phyloP scores from a whole-genome alignment of 2,329 filamentous ascomycete species.

The Penicillium janthinellum region DNA sequence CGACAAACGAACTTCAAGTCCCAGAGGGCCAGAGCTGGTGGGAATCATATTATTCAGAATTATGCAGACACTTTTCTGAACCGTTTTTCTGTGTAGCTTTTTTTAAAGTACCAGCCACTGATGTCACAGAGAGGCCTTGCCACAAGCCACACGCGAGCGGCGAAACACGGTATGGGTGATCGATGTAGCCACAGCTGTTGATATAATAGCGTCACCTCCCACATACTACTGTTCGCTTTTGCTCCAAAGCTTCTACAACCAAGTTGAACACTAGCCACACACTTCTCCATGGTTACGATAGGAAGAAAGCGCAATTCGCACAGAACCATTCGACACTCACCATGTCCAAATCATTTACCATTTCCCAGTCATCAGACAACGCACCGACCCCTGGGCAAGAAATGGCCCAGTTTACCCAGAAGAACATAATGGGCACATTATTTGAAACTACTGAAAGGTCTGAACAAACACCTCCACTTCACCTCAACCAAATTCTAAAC shows the following conservation, averaged over 20 bases:
- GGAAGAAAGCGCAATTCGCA: neutral
- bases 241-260: neutral
- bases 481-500: neutral
- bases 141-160: neutral
- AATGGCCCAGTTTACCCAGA: slow-evolving; percentile 98
- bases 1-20: neutral
- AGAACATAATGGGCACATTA: slow-evolving; percentile 97
- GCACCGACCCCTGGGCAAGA: slow-evolving; percentile 13
- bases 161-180: neutral
- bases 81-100: neutral
- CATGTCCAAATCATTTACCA: slow-evolving; percentile 9
- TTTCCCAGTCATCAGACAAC: slow-evolving; percentile 2
- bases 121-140: slow-evolving; percentile 11
- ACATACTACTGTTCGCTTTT: neutral
- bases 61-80: neutral
- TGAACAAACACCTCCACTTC: slow-evolving; percentile 6
- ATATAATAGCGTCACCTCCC: slow-evolving; percentile 1
- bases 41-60: neutral
- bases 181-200: neutral
- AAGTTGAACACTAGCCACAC: neutral
- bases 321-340: neutral
- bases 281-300: neutral
- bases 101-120: slow-evolving; percentile 9
- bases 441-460: slow-evolving; percentile 99
- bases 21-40: neutral